Evolutionary conservation across 73 alveolate species (phyloP), one percentile per base, ranked within the genome.

Genomic region (Uronychia setigera): DNA sequence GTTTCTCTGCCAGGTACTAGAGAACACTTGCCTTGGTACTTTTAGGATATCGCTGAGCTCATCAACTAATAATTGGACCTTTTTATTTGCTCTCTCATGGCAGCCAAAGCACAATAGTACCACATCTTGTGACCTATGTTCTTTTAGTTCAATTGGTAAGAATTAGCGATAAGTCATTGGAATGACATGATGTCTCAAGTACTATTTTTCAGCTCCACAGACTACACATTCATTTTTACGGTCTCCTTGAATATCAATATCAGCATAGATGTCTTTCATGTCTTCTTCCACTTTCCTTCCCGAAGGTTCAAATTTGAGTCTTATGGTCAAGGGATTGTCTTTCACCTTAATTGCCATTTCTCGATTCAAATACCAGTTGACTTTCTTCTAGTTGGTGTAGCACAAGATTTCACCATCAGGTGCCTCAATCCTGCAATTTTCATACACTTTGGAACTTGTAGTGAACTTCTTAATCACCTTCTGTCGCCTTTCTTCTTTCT

Each of bases 71-170:
- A 33, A 77, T 9, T 77, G 25, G 30, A 33, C 34, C 26, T 81
- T 87, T 88, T 91, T 93, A 58, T 94, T 89, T 0, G 99, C 99
- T 27, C 75, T 93, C 83, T 98, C 99, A 86, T 98, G 99, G 80
- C 99, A 98, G 33, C 92, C 83, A 46, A 96, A 94, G 80, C 99
- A 98, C 77, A 98, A 87, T 28, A 98, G 90, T 27, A 96, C 97
- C 29, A 98, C 97, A 90, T 98, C 99, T 88, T 98, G 99, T 31
- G 99, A 94, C 85, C 99, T 88, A 78, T 97, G 99, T 60, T 96
- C 80, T 93, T 98, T 98, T 86, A 89, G 92, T 83, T 95, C 92
- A 81, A 89, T 97, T 0, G 99, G 99, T 87, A 97, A 94, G 79
- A 84, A 87, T 46, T 89, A 82, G 81, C 99, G 90, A 83, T 94